Evolutionary conservation across 805 yeast species (phyloP).

Genomic region (Candida dendrica): DNA sequence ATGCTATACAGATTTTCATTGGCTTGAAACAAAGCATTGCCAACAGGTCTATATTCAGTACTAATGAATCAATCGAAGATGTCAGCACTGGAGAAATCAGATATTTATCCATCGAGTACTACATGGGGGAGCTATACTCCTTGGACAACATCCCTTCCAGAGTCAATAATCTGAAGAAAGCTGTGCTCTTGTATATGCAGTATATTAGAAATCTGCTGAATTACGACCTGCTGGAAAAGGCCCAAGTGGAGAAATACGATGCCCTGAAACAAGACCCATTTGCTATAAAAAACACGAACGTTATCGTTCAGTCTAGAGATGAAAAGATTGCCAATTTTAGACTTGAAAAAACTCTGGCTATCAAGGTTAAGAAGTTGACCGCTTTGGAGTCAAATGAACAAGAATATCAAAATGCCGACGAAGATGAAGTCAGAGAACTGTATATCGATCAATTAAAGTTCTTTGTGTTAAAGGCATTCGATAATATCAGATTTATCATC

Average conservation of each 20-base stretch:
- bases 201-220: constrained; percentile 38
- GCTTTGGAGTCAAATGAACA: constrained; percentile 26
- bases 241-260: constrained; percentile 32
- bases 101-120: constrained; percentile 52
- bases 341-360: constrained; percentile 46
- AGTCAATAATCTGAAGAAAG: constrained; percentile 28
- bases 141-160: constrained; percentile 24
- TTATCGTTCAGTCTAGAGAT: constrained; percentile 42
- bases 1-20: constrained; percentile 34
- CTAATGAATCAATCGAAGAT: constrained; percentile 67
- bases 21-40: constrained; percentile 36
- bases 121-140: constrained; percentile 36
- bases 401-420: constrained; percentile 40
- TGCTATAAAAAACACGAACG: constrained; percentile 28
- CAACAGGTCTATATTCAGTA: constrained; percentile 55
- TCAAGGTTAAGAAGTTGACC: constrained; percentile 34
- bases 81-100: constrained; percentile 55
- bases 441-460: constrained; percentile 49
- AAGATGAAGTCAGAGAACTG: constrained; percentile 52
- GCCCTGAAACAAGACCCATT: constrained; percentile 20
- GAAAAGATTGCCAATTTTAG: constrained; percentile 67
- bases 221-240: constrained; percentile 34
- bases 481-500: constrained; percentile 45
- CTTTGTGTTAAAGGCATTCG: constrained; percentile 46
- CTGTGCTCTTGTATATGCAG: constrained; percentile 37